These are phyloP conservation scores for Solanum dulcamara DNA, from an alignment of 257 asterid genomes.

Conservation along the genomic window DNA sequence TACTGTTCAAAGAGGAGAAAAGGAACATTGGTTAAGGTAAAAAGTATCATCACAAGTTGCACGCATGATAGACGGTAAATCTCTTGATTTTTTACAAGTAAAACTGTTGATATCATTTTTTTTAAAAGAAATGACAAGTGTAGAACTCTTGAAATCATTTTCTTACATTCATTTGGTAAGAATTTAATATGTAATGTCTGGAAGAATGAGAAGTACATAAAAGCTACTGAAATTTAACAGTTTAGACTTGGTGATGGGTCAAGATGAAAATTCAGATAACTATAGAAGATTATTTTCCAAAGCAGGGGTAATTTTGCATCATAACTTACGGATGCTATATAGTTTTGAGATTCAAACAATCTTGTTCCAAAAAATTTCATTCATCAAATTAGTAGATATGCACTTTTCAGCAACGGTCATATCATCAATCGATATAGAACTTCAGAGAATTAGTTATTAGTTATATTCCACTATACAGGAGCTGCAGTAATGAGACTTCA, in stretches of 20 bases:
- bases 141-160: neutral
- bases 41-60: neutral
- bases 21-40: neutral
- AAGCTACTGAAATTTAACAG: neutral
- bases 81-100: neutral
- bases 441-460: neutral
- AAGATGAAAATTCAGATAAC: neutral
- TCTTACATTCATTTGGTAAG: neutral
- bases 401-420: neutral
- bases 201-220: neutral
- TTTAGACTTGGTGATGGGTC: neutral
- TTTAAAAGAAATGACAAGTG: neutral
- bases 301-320: neutral
- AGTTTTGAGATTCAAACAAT: neutral
- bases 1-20: constrained; percentile 32
- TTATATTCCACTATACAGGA: neutral
- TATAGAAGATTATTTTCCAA: neutral
- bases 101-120: neutral
- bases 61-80: neutral
- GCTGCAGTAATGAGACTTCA: neutral
- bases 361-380: neutral
- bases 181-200: neutral
- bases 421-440: neutral
- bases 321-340: neutral
- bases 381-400: neutral